Base-by-base conservation (phyloP, 2,329 filamentous ascomycete species). In the Pseudogymnoascus destructans region DNA sequence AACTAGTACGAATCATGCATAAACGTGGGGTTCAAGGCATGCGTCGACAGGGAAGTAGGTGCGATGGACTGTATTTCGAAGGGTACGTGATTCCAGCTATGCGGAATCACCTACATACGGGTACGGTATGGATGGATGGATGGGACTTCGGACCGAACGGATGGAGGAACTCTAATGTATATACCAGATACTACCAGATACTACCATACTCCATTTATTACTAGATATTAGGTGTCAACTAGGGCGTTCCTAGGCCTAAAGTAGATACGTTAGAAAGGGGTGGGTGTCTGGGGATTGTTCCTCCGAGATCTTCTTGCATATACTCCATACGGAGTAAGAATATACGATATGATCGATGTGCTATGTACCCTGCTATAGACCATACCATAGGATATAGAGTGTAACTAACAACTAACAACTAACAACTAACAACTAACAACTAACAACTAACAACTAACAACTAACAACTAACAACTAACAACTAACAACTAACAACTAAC, bases 1-100 rank as follows among this genome's bases (percentile, higher is more conserved):
- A 52, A 52, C 46, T 52, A 52, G 15, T 52, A 27, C 25, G 25
- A 52, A 52, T 30, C 46, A 52, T 52, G 46, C 46, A 52, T 52
- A 52, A 52, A 52, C 46, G 46, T 52, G 46, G 46, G 46, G 46
- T 52, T 52, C 23, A 30, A 30, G 46, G 46, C 46, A 52, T 52
- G 46, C 25, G 25, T 52, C n/a, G 25, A n/a, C 42, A 49, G 42
- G 42, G 42, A 27, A 49, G 9, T n/a, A 23, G 21, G 8, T 46
- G 40, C 40, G 21, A 23, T 23, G 40, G 19, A 21, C 19, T 46
- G 19, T 23, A 23, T 46, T 46, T 23, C 40, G 40, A 46, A 46
- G 17, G 19, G 40, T 23, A 23, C 40, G 15, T 49, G 23, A 23
- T 27, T 27, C 42, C 23, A 49, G 42, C 23, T 49, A 25, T 27